Evolutionary conservation across 176 grass and related monocot genomes (phyloP).

Genomic region (Aegilops tauschii): DNA sequence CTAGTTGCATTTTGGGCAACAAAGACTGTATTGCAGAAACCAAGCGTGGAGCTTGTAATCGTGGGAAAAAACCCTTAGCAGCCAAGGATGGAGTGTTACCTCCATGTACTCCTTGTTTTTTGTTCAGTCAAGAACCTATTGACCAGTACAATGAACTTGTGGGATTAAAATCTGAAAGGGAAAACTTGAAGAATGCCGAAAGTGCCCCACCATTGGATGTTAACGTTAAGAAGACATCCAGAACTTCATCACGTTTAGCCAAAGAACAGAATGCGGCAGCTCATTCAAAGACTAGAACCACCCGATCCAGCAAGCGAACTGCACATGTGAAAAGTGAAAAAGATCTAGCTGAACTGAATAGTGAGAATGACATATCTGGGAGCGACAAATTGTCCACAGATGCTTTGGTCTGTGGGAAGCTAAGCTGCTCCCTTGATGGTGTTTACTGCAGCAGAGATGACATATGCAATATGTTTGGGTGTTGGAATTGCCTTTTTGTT

Average conservation of each 20-base stretch:
- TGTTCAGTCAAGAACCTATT: conserved; percentile 18
- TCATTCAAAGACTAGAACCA: conserved; percentile 39
- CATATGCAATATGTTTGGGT: conserved; percentile 46
- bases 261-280: conserved; percentile 31
- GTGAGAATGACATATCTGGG: conserved; percentile 11
- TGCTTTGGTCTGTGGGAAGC: conserved; percentile 10
- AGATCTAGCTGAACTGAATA: conserved; percentile 11
- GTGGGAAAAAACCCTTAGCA: neutral
- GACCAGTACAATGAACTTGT: neutral
- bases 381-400: conserved; percentile 14
- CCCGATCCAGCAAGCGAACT: conserved; percentile 26
- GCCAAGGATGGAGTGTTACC: conserved; percentile 21
- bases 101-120: conserved; percentile 41
- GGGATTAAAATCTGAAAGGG: conserved; percentile 9
- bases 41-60: neutral
- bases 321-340: conserved; percentile 28
- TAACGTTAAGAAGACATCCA: conserved; percentile 36
- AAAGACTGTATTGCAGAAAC: conserved; percentile 14
- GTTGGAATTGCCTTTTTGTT: conserved; percentile 66
- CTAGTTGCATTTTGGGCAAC: neutral
- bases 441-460: conserved; percentile 15
- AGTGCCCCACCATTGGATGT: conserved; percentile 20
- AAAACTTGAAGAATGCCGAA: conserved; percentile 21
- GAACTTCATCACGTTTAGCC: conserved; percentile 24
- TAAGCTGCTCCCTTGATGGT: neutral